These are phyloP conservation scores for Aureobasidium sp. DNA, from an alignment of 2,329 filamentous ascomycete genomes.

Conservation along the genomic window DNA sequence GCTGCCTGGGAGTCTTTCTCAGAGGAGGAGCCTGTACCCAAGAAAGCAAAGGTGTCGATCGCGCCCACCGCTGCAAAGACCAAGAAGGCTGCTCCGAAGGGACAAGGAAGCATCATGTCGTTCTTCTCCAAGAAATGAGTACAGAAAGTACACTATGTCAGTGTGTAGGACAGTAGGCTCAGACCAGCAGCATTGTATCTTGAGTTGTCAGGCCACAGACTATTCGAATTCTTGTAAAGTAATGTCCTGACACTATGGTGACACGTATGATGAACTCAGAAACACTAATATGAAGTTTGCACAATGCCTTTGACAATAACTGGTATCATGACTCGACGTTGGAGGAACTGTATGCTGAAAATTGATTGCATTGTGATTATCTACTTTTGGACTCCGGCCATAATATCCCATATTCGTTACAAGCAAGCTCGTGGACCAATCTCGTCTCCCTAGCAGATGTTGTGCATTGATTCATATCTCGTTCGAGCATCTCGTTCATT, in stretches of 20 bases:
- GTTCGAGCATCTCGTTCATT: constrained; percentile 8
- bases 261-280: neutral
- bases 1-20: constrained; percentile 86
- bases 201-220: neutral
- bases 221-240: neutral
- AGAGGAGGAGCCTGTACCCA: constrained; percentile 66
- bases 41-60: constrained; percentile 44
- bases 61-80: constrained; percentile 42
- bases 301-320: neutral
- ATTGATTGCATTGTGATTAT: constrained; percentile 7
- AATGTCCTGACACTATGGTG: neutral
- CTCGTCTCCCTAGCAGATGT: constrained; percentile 6
- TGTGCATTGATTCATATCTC: constrained; percentile 13
- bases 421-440: neutral
- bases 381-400: constrained; percentile 12
- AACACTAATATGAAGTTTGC: neutral
- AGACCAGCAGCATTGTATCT: neutral
- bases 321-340: neutral
- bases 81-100: constrained; percentile 38
- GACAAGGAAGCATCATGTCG: constrained; percentile 80
- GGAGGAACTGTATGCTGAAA: neutral
- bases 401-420: constrained; percentile 12
- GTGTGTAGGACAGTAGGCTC: neutral
- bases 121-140: constrained; percentile 77
- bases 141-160: neutral